A percentile compares a stretch with the other conserved stretches of the same genome.
These are phyloP conservation scores for Phytophthora sansomeana DNA, from an alignment of 352 stramenopile species.

Conservation along the genomic window DNA sequence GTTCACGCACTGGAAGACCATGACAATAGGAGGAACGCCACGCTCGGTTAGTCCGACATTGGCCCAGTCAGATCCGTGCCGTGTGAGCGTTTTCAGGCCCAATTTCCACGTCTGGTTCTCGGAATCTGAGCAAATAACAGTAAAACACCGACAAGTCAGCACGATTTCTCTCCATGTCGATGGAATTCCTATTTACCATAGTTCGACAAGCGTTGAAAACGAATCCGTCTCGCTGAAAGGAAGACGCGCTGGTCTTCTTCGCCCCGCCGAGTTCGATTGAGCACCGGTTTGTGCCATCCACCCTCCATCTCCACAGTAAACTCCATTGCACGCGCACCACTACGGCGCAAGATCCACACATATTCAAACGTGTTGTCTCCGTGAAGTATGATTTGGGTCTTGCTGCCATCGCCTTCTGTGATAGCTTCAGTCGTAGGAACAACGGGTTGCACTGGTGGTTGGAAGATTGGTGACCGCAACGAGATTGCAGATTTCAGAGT, in stretches of 20 bases:
- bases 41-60: constrained; percentile 71
- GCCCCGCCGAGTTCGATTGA: constrained; percentile 79
- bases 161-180: background rate
- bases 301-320: constrained; percentile 75
- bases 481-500: constrained; percentile 12
- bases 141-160: background rate
- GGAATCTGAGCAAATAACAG: constrained; percentile 42
- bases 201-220: constrained; percentile 79
- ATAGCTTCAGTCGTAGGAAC: background rate
- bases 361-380: constrained; percentile 89
- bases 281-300: constrained; percentile 70
- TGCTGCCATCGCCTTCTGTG: constrained; percentile 42
- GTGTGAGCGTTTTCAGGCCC: constrained; percentile 71
- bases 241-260: constrained; percentile 80
- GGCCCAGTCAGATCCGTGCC: constrained; percentile 77
- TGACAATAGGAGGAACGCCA: constrained; percentile 67
- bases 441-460: background rate
- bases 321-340: constrained; percentile 66
- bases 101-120: constrained; percentile 71
- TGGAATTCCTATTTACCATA: constrained; percentile 48
- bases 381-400: constrained; percentile 63
- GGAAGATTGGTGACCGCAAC: background rate
- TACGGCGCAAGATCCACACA: constrained; percentile 67
- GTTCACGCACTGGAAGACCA: constrained; percentile 62
- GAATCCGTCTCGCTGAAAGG: constrained; percentile 60